A percentile compares a stretch with the other conserved stretches of the same genome.
Conservation (phyloP, 352 stramenopile genomes). For the Phytophthora sp. region DNA sequence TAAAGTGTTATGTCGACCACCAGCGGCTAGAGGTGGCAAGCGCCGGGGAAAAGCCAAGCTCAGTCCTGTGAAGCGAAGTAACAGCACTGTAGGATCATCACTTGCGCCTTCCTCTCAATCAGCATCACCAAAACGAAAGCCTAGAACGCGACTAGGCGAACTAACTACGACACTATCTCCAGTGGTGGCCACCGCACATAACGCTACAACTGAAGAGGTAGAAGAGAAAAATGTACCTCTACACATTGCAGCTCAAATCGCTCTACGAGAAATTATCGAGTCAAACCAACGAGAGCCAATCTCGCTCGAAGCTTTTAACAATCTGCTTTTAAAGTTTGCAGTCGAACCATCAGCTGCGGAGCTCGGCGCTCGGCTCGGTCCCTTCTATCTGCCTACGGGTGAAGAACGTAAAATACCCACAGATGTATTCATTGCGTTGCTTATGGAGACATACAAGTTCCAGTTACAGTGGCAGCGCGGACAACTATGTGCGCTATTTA, state of each 20-base stretch:
- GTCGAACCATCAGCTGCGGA: conserved; percentile 35
- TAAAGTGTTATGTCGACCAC: conserved; percentile 33
- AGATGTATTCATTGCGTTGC: conserved; percentile 54
- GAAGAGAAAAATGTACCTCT: not conserved
- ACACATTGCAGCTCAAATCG: conserved; percentile 22
- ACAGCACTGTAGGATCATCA: not conserved
- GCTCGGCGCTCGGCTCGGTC: conserved; percentile 35
- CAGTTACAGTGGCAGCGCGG: conserved; percentile 56
- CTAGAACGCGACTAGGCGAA: conserved; percentile 31
- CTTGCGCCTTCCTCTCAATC: conserved; percentile 3
- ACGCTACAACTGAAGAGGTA: not conserved
- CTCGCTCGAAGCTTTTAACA: conserved; percentile 60
- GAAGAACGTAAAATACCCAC: conserved; percentile 62
- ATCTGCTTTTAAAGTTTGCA: conserved; percentile 48
- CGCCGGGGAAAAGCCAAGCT: conserved; percentile 20
- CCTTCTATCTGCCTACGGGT: conserved; percentile 59
- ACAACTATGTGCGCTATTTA: conserved; percentile 50
- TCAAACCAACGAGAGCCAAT: conserved; percentile 44
- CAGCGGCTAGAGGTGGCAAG: not conserved
- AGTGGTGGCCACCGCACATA: not conserved
- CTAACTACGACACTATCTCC: conserved; percentile 1
- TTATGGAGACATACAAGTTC: conserved; percentile 50
- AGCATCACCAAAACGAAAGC: conserved; percentile 34
- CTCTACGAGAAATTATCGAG: conserved; percentile 29
- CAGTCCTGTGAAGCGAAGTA: conserved; percentile 9